Evolutionary conservation across 2,329 filamentous ascomycete genomes (phyloP), one percentile per base, ranked within the genome.

Genomic region (Sclerotinia spermophila): DNA sequence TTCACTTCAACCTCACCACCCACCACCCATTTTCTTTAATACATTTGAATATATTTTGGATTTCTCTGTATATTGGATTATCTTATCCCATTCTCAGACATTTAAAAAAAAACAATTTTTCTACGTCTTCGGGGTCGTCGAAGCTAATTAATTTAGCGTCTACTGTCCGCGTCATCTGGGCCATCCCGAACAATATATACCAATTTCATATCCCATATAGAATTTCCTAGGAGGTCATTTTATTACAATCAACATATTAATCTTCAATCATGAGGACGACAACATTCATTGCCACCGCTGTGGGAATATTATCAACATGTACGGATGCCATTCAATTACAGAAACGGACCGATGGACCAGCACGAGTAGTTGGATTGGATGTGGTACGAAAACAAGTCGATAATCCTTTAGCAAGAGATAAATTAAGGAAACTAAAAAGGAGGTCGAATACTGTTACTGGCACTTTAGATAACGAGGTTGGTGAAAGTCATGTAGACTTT

Each of bases 401-500:
- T 56, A 71, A 79, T 73, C 77, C 78, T 65, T 65, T 78, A 53
- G 42, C 69, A 60, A 75, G 76, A 68, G 78, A 79, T 65, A 73
- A 80, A 69, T 77, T 84, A 75, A 81, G 83, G 80, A 66, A 53
- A 70, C 76, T 84, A 76, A 81, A 83, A 51, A 78, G 81, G 68
- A 84, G 85, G 73, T 81, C 82, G 68, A 81, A 79, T 2, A 81
- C 83, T 0, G 78, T 87, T 7, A 75, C 80, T 61, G 82, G 82
- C n/a, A 78, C 75, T 3, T 79, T 90, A 58, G 85, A 88, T 74
- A 90, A 90, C 73, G 79, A 86, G 80, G 87, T 88, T 75, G 56
- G 74, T 74, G n/a, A 13, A 58, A 13, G 3, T 13, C 2, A 17
- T 35, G 6, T 27, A 19, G 7, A 13, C 15, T 30, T n/a, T 13